Evolutionary conservation across 345 rosid genomes (phyloP), one percentile per base, ranked within the genome.

Genomic region (Schrenkiella parvula): DNA sequence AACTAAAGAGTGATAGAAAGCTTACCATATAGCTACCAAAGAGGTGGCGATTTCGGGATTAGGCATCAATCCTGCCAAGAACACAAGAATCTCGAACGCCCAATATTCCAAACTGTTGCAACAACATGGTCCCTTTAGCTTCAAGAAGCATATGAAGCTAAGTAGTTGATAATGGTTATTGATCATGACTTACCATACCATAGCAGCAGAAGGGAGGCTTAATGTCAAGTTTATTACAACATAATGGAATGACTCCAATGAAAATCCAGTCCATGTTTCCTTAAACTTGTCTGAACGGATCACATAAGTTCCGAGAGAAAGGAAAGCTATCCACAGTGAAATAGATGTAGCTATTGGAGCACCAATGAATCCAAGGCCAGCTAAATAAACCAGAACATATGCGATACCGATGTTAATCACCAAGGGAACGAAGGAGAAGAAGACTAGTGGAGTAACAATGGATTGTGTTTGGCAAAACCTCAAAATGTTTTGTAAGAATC

Each of bases 391-490:
- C 55, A 93, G 66, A 58, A 61, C 66, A 72, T 87, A 85, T 0
- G 80, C 72, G 9, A 78, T 10, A 3, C 83, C 93, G 3, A 81
- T 48, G 55, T 93, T 93, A 19, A 88, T 23, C 39, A 50, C 76
- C 22, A 81, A 5, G 1, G 92, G 86, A 15, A 88, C 14, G 14
- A 46, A 76, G 0, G 90, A 88, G 57, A 83, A 75, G 15, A 80
- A 18, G n/a, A 85, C 75, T 43, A 82, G 44, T 0, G 93, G 86
- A 73, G 72, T 11, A 7, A 88, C 81, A 7, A 84, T 57, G 13
- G 89, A 83, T 76, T 88, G 97, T 26, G 96, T 87, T 78, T 93
- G 93, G 57, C 86, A 89, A 81, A 87, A 90, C 59, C 93, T 82
- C 32, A 88, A 1, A n/a, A 87, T 87, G 74, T 82, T 93, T 41